phyloP scores from a whole-genome alignment of 2,329 filamentous ascomycete species.

The Fusarium scirpi region DNA sequence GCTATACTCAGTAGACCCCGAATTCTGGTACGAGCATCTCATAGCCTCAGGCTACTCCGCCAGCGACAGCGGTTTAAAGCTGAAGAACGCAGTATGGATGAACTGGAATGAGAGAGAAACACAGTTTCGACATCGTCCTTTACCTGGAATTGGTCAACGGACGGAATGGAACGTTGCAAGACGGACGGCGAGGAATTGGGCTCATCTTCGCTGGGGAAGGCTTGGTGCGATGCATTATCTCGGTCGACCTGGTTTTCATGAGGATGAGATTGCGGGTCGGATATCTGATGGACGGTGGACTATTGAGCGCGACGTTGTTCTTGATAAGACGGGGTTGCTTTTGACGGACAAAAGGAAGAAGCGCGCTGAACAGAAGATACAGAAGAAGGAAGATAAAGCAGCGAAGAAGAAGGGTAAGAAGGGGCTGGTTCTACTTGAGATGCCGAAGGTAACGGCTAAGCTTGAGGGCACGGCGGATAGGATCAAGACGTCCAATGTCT shows the following conservation, averaged over 20 bases:
- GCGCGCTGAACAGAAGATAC: conserved; percentile 8
- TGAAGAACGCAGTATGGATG: conserved; percentile 48
- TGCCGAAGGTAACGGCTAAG: neutral
- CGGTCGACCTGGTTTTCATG: conserved; percentile 6
- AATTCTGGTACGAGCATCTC: conserved; percentile 50
- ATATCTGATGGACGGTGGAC: conserved; percentile 26
- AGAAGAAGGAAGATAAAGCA: conserved; percentile 13
- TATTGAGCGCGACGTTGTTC: conserved; percentile 21
- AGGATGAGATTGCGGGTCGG: conserved; percentile 20
- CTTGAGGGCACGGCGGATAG: conserved; percentile 24
- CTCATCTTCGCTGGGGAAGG: conserved; percentile 21
- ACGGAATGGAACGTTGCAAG: conserved; percentile 17
- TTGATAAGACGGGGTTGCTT: conserved; percentile 13
- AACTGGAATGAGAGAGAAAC: conserved; percentile 48
- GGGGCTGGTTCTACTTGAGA: neutral
- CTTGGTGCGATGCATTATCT: conserved; percentile 25
- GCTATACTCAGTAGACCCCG: conserved; percentile 45
- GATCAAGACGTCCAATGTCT: conserved; percentile 44
- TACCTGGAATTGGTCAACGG: conserved; percentile 19
- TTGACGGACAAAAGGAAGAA: conserved; percentile 26
- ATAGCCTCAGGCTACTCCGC: conserved; percentile 45
- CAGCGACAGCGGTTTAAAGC: conserved; percentile 46
- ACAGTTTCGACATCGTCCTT: conserved; percentile 15
- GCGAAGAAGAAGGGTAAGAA: conserved; percentile 13
- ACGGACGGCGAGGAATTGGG: conserved; percentile 6